A percentile compares a stretch with the other conserved stretches of the same genome.
These are phyloP conservation scores for Pseudogymnoascus sp. DNA, from an alignment of 2,329 filamentous ascomycete genomes.

Conservation along the genomic window DNA sequence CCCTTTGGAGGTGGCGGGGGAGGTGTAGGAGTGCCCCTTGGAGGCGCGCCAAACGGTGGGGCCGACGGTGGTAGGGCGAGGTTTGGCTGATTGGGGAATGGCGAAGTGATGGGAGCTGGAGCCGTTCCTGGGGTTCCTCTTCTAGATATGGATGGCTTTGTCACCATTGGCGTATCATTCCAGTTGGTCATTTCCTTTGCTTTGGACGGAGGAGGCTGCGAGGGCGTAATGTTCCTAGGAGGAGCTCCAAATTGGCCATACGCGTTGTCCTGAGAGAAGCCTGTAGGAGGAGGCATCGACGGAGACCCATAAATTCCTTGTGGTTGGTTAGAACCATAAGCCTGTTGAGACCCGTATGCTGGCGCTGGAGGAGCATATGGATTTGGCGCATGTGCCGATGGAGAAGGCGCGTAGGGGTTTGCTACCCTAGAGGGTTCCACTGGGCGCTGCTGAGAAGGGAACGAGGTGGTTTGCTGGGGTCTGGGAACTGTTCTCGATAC, in stretches of 20 bases:
- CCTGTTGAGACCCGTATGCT: conserved; percentile 33
- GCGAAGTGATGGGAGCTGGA: conserved; percentile 59
- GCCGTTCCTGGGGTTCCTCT: conserved; percentile 63
- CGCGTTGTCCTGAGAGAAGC: conserved; percentile 17
- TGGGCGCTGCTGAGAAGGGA: conserved; percentile 41
- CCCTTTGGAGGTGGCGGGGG: conserved; percentile 82
- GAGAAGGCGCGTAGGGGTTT: conserved; percentile 33
- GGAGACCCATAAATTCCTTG: conserved; percentile 30
- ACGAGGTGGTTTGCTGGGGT: conserved; percentile 32
- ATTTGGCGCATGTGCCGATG: conserved; percentile 32
- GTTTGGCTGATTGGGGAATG: conserved; percentile 62
- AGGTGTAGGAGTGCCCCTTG: conserved; percentile 59
- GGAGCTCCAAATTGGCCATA: conserved; percentile 44
- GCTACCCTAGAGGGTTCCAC: conserved; percentile 24
- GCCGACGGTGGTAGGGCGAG: conserved; percentile 49
- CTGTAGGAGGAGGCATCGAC: conserved; percentile 21
- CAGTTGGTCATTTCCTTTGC: conserved; percentile 70
- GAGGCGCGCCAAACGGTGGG: conserved; percentile 46
- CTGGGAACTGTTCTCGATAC: conserved; percentile 37
- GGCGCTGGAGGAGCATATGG: conserved; percentile 42
- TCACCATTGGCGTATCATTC: conserved; percentile 91
- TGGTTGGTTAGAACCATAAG: conserved; percentile 33
- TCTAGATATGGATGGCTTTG: conserved; percentile 61
- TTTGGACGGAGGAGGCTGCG: conserved; percentile 61
- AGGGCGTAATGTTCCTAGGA: conserved; percentile 60